Evolutionary conservation across 1,139 yeast genomes (phyloP).

Genomic region (Pichia sp.): DNA sequence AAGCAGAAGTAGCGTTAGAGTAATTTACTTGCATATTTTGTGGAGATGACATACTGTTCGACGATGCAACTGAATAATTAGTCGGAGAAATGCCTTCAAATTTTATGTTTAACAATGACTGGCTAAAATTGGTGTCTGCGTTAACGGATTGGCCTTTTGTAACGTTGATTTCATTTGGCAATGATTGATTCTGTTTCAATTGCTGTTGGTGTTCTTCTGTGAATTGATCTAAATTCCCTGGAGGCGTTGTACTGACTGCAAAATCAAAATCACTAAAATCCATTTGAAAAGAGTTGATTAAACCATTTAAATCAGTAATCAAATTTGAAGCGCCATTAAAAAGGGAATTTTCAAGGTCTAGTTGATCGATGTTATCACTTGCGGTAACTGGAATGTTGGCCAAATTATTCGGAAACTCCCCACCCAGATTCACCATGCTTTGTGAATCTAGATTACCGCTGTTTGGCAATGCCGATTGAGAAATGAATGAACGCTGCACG

Average conservation of each 20-base stretch:
- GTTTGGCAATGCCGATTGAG: too few species aligned
- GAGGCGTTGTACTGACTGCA: not conserved
- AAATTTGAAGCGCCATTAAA: slow-evolving; percentile 44
- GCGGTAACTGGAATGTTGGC: not conserved
- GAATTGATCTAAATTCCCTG: too few species aligned
- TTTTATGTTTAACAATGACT: slow-evolving; percentile 2
- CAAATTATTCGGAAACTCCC: too few species aligned
- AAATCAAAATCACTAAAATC: not conserved
- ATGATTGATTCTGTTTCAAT: not conserved
- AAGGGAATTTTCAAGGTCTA: slow-evolving; percentile 25
- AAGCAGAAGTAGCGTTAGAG: too few species aligned
- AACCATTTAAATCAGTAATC: slow-evolving; percentile 41
- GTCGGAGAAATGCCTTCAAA: slow-evolving; percentile 20
- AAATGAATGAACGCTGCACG: too few species aligned
- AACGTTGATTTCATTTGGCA: not conserved
- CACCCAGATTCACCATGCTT: too few species aligned
- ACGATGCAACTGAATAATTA: slow-evolving; percentile 15
- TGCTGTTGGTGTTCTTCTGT: not conserved
- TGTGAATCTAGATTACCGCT: too few species aligned
- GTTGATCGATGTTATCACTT: slow-evolving; percentile 3
- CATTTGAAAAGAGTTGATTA: slow-evolving; percentile 24
- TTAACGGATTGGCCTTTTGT: too few species aligned
- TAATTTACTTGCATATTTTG: too few species aligned
- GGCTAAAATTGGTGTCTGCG: too few species aligned
- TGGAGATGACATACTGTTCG: not conserved